phyloP scores from a whole-genome alignment of 148 eudicot genomes.

The Nepenthes mirabilis region DNA sequence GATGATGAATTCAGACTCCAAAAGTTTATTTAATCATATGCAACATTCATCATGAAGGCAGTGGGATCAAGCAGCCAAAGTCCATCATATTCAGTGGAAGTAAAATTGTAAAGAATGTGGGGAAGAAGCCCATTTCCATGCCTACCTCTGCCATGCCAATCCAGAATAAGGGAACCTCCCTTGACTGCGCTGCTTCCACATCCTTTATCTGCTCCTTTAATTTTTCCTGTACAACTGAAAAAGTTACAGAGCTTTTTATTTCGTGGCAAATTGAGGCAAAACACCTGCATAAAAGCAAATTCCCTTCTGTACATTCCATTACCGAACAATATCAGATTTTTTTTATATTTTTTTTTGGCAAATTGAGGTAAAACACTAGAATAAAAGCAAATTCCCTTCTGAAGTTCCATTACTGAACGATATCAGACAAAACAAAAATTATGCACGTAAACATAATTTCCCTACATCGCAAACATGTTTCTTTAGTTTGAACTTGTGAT shows the following conservation, averaged over 20 bases:
- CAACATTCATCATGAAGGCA: too few relatives aligned
- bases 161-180: slow-evolving; percentile 66
- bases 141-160: slow-evolving; percentile 92
- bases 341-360: too few relatives aligned
- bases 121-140: not conserved
- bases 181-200: slow-evolving; percentile 64
- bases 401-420: too few relatives aligned
- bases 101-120: not conserved
- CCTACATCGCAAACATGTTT: too few relatives aligned
- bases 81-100: too few relatives aligned
- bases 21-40: too few relatives aligned
- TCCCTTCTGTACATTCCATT: not conserved
- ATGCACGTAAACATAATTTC: too few relatives aligned
- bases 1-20: too few relatives aligned
- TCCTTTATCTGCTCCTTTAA: slow-evolving; percentile 66
- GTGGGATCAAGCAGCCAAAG: not conserved
- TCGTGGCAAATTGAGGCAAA: not conserved
- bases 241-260: slow-evolving; percentile 3
- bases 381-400: too few relatives aligned
- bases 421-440: too few relatives aligned
- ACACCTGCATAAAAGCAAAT: not conserved
- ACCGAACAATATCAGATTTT: not conserved
- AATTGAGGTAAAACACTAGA: too few relatives aligned
- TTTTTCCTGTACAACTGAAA: slow-evolving; percentile 53
- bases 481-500: too few relatives aligned